These are phyloP conservation scores for Paramyrothecium roridum DNA, from an alignment of 2,329 filamentous ascomycete species.

Conservation along the genomic window DNA sequence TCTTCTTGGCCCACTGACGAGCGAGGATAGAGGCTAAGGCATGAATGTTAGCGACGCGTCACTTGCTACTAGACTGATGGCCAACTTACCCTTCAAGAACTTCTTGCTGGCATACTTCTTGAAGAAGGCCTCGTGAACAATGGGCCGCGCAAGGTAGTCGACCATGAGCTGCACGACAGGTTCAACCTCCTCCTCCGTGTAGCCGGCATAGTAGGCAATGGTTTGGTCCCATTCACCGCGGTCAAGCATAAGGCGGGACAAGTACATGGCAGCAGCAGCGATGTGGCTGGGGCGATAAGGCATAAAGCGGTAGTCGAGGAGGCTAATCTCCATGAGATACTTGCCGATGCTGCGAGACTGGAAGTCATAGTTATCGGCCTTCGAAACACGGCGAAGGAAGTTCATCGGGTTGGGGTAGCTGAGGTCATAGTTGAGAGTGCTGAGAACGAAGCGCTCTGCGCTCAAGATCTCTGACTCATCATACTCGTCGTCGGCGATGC, in stretches of 20 bases:
- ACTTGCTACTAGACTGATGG: conserved; percentile 9
- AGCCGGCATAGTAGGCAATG: conserved; percentile 86
- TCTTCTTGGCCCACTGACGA: conserved; percentile 90
- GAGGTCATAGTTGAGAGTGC: conserved; percentile 90
- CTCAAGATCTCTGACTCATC: conserved; percentile 91
- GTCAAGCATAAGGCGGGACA: conserved; percentile 85
- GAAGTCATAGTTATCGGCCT: conserved; percentile 99
- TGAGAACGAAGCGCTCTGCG: conserved; percentile 92
- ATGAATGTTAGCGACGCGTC: conserved; percentile 9
- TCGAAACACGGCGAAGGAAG: conserved; percentile 96
- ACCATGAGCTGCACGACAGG: conserved; percentile 93
- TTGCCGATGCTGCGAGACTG: conserved; percentile 96
- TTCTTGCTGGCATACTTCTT: conserved; percentile 99
- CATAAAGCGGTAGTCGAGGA: conserved; percentile 94
- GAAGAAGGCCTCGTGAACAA: conserved; percentile 96
- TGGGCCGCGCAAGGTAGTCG: conserved; percentile 88
- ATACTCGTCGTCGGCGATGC: conserved; percentile 96
- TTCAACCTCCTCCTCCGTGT: conserved; percentile 87
- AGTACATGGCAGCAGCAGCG: conserved; percentile 91
- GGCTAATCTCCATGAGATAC: conserved; percentile 95
- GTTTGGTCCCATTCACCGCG: conserved; percentile 91
- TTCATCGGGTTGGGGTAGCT: conserved; percentile 99
- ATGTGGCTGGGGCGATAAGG: conserved; percentile 83
- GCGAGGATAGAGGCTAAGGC: conserved; percentile 79
- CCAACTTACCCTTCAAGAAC: conserved; percentile 87